Conservation (phyloP, 352 stramenopile genomes). For the Saprolegnia diclina region DNA sequence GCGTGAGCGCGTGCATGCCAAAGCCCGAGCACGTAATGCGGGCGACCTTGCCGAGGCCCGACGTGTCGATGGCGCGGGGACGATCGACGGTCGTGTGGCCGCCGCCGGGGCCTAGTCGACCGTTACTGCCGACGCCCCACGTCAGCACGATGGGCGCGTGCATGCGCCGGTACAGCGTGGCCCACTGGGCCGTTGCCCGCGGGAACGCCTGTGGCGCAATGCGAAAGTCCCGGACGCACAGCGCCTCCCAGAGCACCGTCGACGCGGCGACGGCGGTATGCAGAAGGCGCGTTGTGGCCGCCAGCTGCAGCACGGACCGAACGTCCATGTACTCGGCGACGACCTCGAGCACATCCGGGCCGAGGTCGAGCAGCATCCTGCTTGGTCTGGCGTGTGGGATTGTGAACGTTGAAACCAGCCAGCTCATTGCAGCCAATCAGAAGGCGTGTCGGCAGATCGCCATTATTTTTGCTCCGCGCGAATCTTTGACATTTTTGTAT, state of each 20-base stretch:
- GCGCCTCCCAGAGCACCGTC: conserved; percentile 5
- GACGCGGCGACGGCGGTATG: background rate
- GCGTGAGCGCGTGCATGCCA: conserved; percentile 23
- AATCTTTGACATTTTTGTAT: too few relatives aligned
- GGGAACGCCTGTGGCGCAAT: conserved; percentile 15
- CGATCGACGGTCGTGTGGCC: background rate
- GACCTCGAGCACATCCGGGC: background rate
- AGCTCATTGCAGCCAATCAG: too few relatives aligned
- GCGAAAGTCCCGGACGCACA: conserved; percentile 19
- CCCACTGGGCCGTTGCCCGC: background rate
- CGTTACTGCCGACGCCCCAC: background rate
- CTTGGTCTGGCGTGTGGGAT: too few relatives aligned
- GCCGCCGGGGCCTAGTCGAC: background rate
- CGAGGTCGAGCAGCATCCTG: background rate
- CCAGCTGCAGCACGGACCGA: background rate
- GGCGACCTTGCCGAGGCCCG: background rate
- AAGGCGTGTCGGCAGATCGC: too few relatives aligned
- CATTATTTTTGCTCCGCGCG: too few relatives aligned
- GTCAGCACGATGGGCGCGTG: conserved; percentile 16
- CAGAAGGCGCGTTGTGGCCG: background rate
- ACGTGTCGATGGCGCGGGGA: conserved; percentile 9
- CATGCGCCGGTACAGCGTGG: conserved; percentile 7
- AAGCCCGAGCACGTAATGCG: conserved; percentile 18
- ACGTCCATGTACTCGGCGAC: conserved; percentile 8
- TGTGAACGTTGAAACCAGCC: too few relatives aligned